These are phyloP conservation scores for Lindgomyces ingoldianus DNA, from an alignment of 495 filamentous ascomycete species.

Conservation along the genomic window DNA sequence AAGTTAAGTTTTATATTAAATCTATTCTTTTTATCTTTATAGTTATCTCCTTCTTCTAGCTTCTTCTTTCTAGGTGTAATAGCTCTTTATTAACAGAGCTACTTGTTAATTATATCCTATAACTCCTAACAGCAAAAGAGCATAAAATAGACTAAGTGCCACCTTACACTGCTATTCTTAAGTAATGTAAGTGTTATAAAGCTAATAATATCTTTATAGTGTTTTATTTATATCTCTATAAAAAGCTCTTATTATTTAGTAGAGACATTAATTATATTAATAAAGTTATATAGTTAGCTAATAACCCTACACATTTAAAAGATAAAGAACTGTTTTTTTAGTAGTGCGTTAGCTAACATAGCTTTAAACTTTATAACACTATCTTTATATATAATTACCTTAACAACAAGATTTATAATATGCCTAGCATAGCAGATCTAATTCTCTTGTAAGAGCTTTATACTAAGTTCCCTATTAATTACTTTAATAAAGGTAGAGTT, in stretches of 20 bases:
- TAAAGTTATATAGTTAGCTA: slow-evolving; percentile 7
- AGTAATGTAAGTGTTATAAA: neutral
- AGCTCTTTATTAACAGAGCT: neutral
- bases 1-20: neutral
- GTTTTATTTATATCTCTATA: neutral
- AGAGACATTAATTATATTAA: neutral
- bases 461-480: neutral
- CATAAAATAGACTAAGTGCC: neutral
- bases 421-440: slow-evolving; percentile 1
- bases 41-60: neutral
- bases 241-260: slow-evolving; percentile 3
- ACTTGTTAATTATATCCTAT: neutral
- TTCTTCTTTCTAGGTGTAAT: slow-evolving; percentile 1
- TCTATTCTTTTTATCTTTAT: neutral
- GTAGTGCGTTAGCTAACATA: neutral
- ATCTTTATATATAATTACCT: slow-evolving; percentile 4
- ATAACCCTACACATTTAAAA: neutral
- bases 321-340: neutral
- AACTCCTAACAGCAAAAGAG: neutral
- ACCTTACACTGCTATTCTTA: neutral
- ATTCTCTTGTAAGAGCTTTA: neutral
- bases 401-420: slow-evolving; percentile 1
- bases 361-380: neutral
- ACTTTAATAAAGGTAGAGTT: neutral
- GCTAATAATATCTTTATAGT: slow-evolving; percentile 9